Conservation (phyloP, 2,329 filamentous ascomycete genomes). For the Blastomyces parvus region DNA sequence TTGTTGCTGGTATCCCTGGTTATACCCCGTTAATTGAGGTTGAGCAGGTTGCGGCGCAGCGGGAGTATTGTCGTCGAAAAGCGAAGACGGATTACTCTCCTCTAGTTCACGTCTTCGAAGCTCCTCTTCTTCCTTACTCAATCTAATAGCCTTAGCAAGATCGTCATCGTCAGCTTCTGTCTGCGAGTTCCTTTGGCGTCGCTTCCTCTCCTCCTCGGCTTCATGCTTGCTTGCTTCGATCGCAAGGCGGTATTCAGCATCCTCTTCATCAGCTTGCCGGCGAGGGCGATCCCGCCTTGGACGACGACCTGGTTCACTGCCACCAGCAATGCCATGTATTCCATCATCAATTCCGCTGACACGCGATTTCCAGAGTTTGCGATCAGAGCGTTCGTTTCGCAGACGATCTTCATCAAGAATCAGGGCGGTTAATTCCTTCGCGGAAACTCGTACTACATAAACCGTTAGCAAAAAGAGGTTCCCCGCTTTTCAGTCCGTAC, state of each 20-base stretch:
- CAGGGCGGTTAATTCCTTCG: conserved; percentile 87
- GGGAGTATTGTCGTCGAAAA: conserved; percentile 76
- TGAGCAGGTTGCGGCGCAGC: conserved; percentile 53
- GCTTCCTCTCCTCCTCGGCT: conserved; percentile 75
- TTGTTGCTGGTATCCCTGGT: conserved; percentile 96
- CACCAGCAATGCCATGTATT: conserved; percentile 36
- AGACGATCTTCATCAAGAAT: conserved; percentile 90
- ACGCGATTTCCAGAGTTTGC: conserved; percentile 92
- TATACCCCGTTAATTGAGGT: conserved; percentile 77
- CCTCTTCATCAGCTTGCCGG: conserved; percentile 62
- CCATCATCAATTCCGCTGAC: conserved; percentile 86
- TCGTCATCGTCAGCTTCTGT: conserved; percentile 68
- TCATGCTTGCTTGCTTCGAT: conserved; percentile 93
- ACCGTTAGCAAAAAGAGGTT: not conserved
- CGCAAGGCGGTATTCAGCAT: conserved; percentile 80
- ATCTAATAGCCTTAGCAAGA: conserved; percentile 83
- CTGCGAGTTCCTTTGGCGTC: conserved; percentile 49
- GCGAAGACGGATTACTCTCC: conserved; percentile 68
- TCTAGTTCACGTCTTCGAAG: conserved; percentile 77
- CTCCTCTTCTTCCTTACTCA: conserved; percentile 87
- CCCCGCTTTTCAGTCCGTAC: not conserved
- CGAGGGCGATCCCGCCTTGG: conserved; percentile 41
- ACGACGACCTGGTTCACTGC: conserved; percentile 31
- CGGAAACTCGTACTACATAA: conserved; percentile 73
- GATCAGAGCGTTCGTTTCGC: conserved; percentile 78